Evolutionary conservation across 2,329 filamentous ascomycete genomes (phyloP).

Genomic region (Monosporascus sp.): DNA sequence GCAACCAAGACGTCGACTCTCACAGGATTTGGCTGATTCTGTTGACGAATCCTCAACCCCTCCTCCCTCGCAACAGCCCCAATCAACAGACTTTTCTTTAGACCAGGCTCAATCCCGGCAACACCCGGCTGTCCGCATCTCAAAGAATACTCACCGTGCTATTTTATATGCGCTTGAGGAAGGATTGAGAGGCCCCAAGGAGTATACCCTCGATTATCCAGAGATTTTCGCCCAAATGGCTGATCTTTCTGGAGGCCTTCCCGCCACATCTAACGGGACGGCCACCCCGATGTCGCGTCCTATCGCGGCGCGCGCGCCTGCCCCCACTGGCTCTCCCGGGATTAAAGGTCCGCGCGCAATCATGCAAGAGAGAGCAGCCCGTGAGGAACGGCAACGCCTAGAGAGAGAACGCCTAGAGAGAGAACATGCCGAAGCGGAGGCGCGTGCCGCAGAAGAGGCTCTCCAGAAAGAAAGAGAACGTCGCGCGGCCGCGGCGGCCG

Average conservation of each 20-base stretch:
- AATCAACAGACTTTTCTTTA: constrained; percentile 22
- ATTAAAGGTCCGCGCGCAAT: constrained; percentile 85
- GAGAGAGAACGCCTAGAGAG: constrained; percentile 49
- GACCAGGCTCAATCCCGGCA: constrained; percentile 31
- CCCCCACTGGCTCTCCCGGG: constrained; percentile 53
- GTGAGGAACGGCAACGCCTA: constrained; percentile 66
- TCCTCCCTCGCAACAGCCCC: constrained; percentile 25
- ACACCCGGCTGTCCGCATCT: constrained; percentile 59
- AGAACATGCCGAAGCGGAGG: constrained; percentile 54
- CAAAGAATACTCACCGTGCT: constrained; percentile 77
- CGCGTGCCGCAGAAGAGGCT: constrained; percentile 49
- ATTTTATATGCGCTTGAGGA: constrained; percentile 92
- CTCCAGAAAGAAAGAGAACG: constrained; percentile 55
- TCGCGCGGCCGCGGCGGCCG: constrained; percentile 49
- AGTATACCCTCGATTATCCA: constrained; percentile 75
- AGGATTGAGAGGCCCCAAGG: constrained; percentile 73
- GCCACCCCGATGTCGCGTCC: constrained; percentile 40
- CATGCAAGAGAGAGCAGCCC: constrained; percentile 78
- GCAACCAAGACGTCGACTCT: constrained; percentile 32
- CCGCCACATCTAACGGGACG: constrained; percentile 51
- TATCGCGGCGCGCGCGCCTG: constrained; percentile 44
- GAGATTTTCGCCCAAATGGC: constrained; percentile 94
- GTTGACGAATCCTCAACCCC: constrained; percentile 32
- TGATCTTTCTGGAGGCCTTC: constrained; percentile 59
- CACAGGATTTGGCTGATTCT: constrained; percentile 43